Evolutionary conservation across 345 rosid species (phyloP), one percentile per base, ranked within the genome.

Genomic region (Corchorus capsularis): DNA sequence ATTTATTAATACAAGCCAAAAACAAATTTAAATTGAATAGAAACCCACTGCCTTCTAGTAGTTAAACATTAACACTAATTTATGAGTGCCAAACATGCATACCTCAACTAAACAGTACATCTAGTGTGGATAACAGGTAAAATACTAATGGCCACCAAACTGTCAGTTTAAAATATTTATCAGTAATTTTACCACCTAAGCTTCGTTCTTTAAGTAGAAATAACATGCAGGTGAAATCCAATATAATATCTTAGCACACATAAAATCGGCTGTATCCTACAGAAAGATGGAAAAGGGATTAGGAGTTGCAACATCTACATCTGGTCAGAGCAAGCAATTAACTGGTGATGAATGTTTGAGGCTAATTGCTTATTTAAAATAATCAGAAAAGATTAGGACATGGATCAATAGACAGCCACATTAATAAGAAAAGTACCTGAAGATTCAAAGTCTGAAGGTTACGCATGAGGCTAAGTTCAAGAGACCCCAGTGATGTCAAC

Each of bases 361-460:
- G 37, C 14, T 14, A 67, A 47, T 7, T 47, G 20, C 43, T 68
- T 20, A 32, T 15, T 69, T 20, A 9, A 69, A 49, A 11, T 2
- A 43, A 49, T 49, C 41, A 69, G 43, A 49, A 69, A 1, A 68
- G 2, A 27, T 32, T 49, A 49, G 22, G 59, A 69, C 49, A 69
- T 35, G 22, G 41, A 15, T 50, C 56, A 34, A 69, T 68, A 41
- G 27, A 69, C 8, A 43, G 15, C 57, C 34, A 16, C 4, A 57
- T 61, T 27, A 32, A 47, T 45, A 69, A 69, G 54, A 77, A 46
- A 79, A 50, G 80, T 86, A 96, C 99, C 99, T 89, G 94, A 82
- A 96, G 90, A 82, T 91, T 86, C 73, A 96, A 83, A 66, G 80
- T 82, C 56, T 85, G 94, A 61, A 96, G 96, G 78, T 75, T 84